phyloP scores from a whole-genome alignment of 768 basidiomycete species.

The Lentinula detonsa region DNA sequence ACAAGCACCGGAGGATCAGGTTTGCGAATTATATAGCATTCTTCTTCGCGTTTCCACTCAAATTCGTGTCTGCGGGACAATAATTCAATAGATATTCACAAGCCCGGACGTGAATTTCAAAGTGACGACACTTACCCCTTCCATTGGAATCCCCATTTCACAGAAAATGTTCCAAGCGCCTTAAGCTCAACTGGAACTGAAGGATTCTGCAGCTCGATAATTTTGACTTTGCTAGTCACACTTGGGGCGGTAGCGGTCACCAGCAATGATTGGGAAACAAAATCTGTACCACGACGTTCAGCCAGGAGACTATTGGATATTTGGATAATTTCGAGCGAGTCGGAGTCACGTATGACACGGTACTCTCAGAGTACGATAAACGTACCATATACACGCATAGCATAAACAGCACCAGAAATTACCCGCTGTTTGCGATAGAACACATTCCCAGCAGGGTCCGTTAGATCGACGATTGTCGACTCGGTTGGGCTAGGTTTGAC shows the following conservation, averaged over 20 bases:
- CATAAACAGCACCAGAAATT: conserved; percentile 51
- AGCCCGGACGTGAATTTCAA: background rate
- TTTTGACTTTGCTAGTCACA: conserved; percentile 65
- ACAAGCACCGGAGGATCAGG: conserved; percentile 85
- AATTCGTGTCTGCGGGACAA: conserved; percentile 57
- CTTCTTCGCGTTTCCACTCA: conserved; percentile 81
- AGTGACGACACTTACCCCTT: conserved; percentile 51
- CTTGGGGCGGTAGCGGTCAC: conserved; percentile 61
- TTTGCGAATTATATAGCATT: conserved; percentile 77
- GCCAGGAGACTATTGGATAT: background rate
- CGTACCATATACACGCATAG: conserved; percentile 63
- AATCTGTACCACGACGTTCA: conserved; percentile 38
- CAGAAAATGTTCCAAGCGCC: conserved; percentile 65
- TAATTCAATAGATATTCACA: too few relatives aligned
- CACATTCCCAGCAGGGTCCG: conserved; percentile 50
- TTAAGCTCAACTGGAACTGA: conserved; percentile 64
- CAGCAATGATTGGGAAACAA: conserved; percentile 64
- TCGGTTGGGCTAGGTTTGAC: conserved; percentile 55
- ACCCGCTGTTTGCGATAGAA: conserved; percentile 69
- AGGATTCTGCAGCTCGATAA: conserved; percentile 72
- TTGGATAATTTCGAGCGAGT: background rate
- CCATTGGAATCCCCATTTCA: conserved; percentile 78
- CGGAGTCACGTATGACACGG: background rate
- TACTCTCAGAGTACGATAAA: background rate
- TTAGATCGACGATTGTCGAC: conserved; percentile 60